Base-by-base conservation (phyloP, 768 basidiomycete genomes). In the Fomitopsis serialis region DNA sequence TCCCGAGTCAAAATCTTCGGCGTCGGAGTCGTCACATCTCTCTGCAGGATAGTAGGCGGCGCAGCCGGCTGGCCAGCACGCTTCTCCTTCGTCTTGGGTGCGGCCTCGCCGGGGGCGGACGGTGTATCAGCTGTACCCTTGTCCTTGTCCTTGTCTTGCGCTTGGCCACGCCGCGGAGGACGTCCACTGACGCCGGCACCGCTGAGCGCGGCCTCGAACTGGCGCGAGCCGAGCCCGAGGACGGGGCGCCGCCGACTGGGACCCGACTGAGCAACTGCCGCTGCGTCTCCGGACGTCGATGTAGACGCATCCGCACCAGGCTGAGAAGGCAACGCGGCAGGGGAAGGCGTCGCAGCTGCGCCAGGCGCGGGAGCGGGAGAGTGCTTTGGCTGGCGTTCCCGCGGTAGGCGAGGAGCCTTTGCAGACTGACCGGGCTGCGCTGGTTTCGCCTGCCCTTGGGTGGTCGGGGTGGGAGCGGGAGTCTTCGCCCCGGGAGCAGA, bases 141-240 rank as follows among this genome's bases (percentile, higher is more conserved):
- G 46, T 45, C 57, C 32, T 54, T 53, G 35, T 54, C 62, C 36
- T 62, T 66, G 8, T 67, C 67, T 55, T 61, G 71, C 59, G 72
- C 74, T 9, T 66, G 68, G 61, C 70, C 74, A 19, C 70, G 64
- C 23, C 74, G 70, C 8, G 64, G 35, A 32, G 63, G 57, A 11
- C 63, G 59, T 2, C 64, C 54, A 2, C 56, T 62, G 3, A 81
- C 80, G 5, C 82, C 83, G 0, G 81, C 80, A 0, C 84, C 81
- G 53, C 68, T 87, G 25, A 90, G 67, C 8, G 88, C 88, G 7
- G 81, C 86, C 59, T 88, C 86, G 49, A 90, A 84, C 13, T 88
- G 84, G 12, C 87, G 75, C 2, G 80, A 81, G 0, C 75, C 83
- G 8, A 85, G 63, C 0, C 85, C 85, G 29, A 89, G 68, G 10